Base-by-base conservation (phyloP, 2,329 filamentous ascomycete species). In the Fusarium brachygibbosum region DNA sequence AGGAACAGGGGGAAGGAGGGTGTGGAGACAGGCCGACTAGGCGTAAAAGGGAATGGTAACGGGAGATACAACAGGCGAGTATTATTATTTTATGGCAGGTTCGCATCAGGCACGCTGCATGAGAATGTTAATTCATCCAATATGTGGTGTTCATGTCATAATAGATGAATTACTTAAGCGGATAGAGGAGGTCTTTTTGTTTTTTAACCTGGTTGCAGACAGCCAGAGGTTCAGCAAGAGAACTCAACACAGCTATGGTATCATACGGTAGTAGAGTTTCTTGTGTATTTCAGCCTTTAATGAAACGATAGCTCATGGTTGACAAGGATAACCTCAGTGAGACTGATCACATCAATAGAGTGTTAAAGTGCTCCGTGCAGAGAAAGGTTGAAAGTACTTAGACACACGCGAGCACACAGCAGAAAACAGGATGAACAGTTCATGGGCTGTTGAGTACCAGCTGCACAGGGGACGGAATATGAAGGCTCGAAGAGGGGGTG, bases 381-480 rank as follows among this genome's bases (percentile, higher is more conserved):
- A n/a, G 21, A 32, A n/a, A 35, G 21, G 21, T 19, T 16, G 7
- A 45, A 45, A 44, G 44, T 51, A 57, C 58, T 23, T 48, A 25
- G 23, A 23, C 25, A 32, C 28, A 46, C 25, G 46, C 54, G 54
- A 65, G 60, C 52, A 65, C 48, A 16, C 28, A 38, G 23, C n/a
- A 58, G 57, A 48, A 63, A 58, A 74, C 59, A 72, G 61, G 72
- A 71, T 65, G 69, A 68, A 74, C 72, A 70, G 70, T 56, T 37
- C 57, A 45, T 62, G 40, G 38, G 40, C 54, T 58, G 58, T 45
- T 58, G 25, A 49, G 59, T 68, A 59, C 61, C 51, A 59, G 60
- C 63, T 71, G 63, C 58, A 63, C 68, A 63, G 44, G 68, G 65
- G 53, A 49, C 60, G 28, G 59, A 49, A 50, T 32, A 35, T 31